Evolutionary conservation across 345 rosid genomes (phyloP).

Genomic region (Lepidium didymum): DNA sequence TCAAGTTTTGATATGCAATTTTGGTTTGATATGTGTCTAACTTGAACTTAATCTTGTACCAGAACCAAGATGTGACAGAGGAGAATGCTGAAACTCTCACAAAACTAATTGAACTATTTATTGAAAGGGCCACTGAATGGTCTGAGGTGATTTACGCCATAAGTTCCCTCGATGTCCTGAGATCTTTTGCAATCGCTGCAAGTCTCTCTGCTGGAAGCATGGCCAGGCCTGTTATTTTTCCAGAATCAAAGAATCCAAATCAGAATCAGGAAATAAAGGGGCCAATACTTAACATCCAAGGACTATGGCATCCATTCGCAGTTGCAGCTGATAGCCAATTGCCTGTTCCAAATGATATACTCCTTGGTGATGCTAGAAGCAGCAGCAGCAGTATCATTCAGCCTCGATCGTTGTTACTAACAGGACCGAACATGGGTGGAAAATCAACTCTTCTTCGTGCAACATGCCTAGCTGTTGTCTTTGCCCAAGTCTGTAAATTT

Average conservation of each 20-base stretch:
- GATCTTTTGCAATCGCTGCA: slow-evolving; percentile 66
- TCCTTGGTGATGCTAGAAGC: slow-evolving; percentile 57
- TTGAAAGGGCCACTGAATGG: slow-evolving; percentile 79
- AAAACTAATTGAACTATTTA: slow-evolving; percentile 64
- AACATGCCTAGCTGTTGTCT: slow-evolving; percentile 76
- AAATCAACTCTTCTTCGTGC: slow-evolving; percentile 94
- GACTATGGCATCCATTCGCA: slow-evolving; percentile 94
- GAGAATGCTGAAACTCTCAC: slow-evolving; percentile 70
- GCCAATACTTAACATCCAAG: slow-evolving; percentile 59
- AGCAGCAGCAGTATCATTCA: slow-evolving; percentile 32
- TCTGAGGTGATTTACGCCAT: slow-evolving; percentile 65
- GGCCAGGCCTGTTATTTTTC: slow-evolving; percentile 59
- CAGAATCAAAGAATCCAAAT: slow-evolving; percentile 33
- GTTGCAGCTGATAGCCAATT: slow-evolving; percentile 55
- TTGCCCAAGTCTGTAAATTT: slow-evolving; percentile 62
- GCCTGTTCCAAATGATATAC: slow-evolving; percentile 76
- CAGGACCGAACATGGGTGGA: slow-evolving; percentile 99
- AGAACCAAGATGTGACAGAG: slow-evolving; percentile 74
- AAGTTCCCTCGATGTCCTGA: slow-evolving; percentile 66
- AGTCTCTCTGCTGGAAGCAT: slow-evolving; percentile 54
- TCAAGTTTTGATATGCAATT: not conserved
- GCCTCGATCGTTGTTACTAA: slow-evolving; percentile 62
- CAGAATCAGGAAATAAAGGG: slow-evolving; percentile 35
- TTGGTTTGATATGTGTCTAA: slow-evolving; percentile 1
- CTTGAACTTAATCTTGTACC: slow-evolving; percentile 23